phyloP scores from a whole-genome alignment of 2,329 filamentous ascomycete species.

The Exutisphaerella laricina region DNA sequence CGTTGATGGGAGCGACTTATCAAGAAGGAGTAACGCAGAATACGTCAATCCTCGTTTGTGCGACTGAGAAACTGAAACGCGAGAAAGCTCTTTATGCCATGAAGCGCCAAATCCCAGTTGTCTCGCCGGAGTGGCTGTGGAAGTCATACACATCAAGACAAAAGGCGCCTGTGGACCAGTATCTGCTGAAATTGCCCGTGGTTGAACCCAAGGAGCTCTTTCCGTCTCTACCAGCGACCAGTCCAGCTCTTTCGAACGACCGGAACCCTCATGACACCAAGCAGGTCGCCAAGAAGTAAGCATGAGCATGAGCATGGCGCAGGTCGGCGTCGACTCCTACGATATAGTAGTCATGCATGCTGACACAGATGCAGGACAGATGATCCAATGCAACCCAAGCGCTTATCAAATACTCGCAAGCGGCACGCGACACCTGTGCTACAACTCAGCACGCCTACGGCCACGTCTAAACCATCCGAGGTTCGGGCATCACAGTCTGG shows the following conservation, averaged over 20 bases:
- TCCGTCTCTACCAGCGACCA: conserved; percentile 11
- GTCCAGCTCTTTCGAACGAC: conserved; percentile 12
- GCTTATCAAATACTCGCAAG: conserved; percentile 30
- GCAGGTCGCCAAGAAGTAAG: conserved; percentile 13
- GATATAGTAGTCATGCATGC: too few species aligned
- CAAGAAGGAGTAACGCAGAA: conserved; percentile 67
- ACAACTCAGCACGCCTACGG: conserved; percentile 16
- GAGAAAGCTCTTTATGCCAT: conserved; percentile 76
- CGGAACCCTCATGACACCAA: conserved; percentile 4
- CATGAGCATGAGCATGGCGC: too few species aligned
- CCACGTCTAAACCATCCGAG: conserved; percentile 1
- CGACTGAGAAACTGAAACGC: conserved; percentile 45
- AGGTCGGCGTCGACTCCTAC: too few species aligned
- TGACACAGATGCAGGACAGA: conserved; percentile 17
- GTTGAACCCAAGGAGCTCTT: conserved; percentile 17
- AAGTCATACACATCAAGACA: conserved; percentile 58
- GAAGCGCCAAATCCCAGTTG: conserved; percentile 72
- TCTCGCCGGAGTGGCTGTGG: conserved; percentile 79
- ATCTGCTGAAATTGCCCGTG: conserved; percentile 20
- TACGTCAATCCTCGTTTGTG: conserved; percentile 70
- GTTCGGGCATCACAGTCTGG: conserved; percentile 6
- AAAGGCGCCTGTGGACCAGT: conserved; percentile 44
- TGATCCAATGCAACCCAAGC: conserved; percentile 18
- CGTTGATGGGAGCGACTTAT: conserved; percentile 67
- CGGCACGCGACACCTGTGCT: conserved; percentile 29